Base-by-base conservation (phyloP, 23 red algal species). In the Gracilariopsis chorda region DNA sequence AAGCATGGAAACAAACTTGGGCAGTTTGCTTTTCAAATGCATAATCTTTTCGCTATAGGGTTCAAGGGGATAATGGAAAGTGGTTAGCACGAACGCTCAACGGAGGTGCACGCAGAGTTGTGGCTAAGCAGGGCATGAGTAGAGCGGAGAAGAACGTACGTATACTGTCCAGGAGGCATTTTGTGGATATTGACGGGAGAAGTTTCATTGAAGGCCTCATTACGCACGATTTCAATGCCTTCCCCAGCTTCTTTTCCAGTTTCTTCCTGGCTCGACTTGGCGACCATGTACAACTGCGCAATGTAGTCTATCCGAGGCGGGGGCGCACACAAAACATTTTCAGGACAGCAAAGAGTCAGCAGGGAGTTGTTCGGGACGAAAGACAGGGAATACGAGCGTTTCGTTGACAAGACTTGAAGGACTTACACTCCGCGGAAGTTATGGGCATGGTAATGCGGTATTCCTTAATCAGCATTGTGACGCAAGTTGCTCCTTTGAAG, bases 391-490 rank as follows among this genome's bases (percentile, higher is more conserved):
- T 36, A 65, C 28, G 21, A 2, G 20, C 6, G 25, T 35, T 29
- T 45, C 37, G 36, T 14, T 35, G 25, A 3, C 0, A 24, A 16
- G 33, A 1, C 65, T 57, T 45, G 63, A 40, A 29, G 19, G 76
- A 78, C 70, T 36, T 64, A 64, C 67, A 64, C 51, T 98, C 94
- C 16, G 88, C 88, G 20, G 84, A 39, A 27, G 94, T 88, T 44
- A 94, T 80, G 17, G 96, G 96, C 74, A 98, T 80, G 10, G 94
- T 37, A n/a, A 98, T 69, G 17, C 96, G 88, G 52, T 98, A 98
- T 58, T 98, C 96, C 40, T 95, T 98, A 47, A 98, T 95, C 10
- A 98, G 58, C 96, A 98, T 98, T n/a, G n/a, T n/a, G n/a, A n/a
- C n/a, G n/a, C n/a, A n/a, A n/a, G n/a, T n/a, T n/a, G n/a, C n/a